phyloP scores from a whole-genome alignment of 257 asterid species.

The Nemophila menziesii region DNA sequence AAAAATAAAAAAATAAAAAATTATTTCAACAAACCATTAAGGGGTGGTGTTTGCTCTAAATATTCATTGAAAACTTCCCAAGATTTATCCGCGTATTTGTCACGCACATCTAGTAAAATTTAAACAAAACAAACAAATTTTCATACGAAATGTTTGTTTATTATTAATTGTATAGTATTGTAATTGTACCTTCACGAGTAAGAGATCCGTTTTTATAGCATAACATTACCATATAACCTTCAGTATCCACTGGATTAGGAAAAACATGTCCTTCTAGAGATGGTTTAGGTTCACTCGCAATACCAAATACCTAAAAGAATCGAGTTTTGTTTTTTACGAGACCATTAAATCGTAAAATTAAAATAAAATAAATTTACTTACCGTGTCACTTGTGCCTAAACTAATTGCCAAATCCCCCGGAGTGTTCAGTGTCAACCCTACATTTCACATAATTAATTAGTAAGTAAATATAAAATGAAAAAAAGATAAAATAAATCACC shows the following conservation, averaged over 20 bases:
- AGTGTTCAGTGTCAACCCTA: conserved; percentile 71
- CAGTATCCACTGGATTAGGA: conserved; percentile 79
- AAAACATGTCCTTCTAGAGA: conserved; percentile 87
- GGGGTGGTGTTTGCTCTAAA: conserved; percentile 59
- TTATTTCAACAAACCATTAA: conserved; percentile 43
- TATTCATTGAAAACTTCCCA: conserved; percentile 65
- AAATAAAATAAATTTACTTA: conserved; percentile 24
- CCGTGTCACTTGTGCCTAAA: conserved; percentile 97
- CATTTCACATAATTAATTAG: neutral
- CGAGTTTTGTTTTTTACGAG: no score
- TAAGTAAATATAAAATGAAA: neutral
- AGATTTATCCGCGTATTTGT: conserved; percentile 60
- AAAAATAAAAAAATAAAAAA: neutral
- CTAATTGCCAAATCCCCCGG: conserved; percentile 90
- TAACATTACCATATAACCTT: conserved; percentile 87
- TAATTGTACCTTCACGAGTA: conserved; percentile 78
- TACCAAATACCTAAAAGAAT: conserved; percentile 53
- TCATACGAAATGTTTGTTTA: neutral
- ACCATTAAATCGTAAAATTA: no score
- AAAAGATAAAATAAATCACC: conserved; percentile 23
- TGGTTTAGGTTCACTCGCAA: conserved; percentile 59
- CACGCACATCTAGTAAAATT: conserved; percentile 43
- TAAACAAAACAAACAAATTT: neutral
- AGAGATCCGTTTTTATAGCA: conserved; percentile 87
- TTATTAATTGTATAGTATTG: no score